phyloP scores from a whole-genome alignment of 768 basidiomycete genomes.

The Exidia glandulosa region DNA sequence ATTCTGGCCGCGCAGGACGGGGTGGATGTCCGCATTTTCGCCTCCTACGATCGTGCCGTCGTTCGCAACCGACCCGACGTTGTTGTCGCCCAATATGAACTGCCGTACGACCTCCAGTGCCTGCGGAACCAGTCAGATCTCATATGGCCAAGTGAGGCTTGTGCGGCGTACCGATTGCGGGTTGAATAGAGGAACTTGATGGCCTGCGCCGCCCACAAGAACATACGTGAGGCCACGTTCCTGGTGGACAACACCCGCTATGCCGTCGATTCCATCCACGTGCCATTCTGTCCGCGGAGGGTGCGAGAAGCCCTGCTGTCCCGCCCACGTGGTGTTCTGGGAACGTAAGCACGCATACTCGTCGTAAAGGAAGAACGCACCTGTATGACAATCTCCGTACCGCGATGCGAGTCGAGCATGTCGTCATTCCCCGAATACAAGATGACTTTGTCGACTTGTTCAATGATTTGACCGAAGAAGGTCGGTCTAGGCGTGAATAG shows the following conservation, averaged over 20 bases:
- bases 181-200: conserved; percentile 26
- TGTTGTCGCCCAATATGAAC: conserved; percentile 54
- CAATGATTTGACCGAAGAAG: neutral
- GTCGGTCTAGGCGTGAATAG: neutral
- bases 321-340: conserved; percentile 72
- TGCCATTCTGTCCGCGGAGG: conserved; percentile 59
- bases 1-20: neutral
- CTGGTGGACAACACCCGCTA: conserved; percentile 59
- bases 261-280: conserved; percentile 42
- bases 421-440: conserved; percentile 64
- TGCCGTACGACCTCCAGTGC: conserved; percentile 52
- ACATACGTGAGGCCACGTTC: conserved; percentile 50
- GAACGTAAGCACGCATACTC: neutral
- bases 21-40: neutral
- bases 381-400: conserved; percentile 33
- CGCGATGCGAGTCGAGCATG: conserved; percentile 48
- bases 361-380: conserved; percentile 21
- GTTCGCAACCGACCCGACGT: conserved; percentile 42
- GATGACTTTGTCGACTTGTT: conserved; percentile 22
- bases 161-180: conserved; percentile 35
- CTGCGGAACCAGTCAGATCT: conserved; percentile 21
- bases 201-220: conserved; percentile 28
- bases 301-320: conserved; percentile 61
- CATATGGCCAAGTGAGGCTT: conserved; percentile 12
- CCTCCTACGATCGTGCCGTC: neutral